Conservation (phyloP, 306 rosid species). For the Quercus wislizeni region DNA sequence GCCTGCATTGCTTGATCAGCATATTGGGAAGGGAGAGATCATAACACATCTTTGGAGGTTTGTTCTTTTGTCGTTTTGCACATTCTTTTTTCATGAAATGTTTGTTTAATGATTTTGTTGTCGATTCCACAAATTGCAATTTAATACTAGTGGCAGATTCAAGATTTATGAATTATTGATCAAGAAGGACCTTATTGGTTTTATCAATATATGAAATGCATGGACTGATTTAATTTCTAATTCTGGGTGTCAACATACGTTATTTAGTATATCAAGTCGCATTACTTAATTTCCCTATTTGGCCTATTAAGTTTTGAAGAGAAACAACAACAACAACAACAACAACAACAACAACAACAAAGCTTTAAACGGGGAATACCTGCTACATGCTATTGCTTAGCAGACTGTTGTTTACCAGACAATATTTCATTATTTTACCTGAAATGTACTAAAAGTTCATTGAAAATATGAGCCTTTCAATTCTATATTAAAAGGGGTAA, state of each 20-base stretch:
- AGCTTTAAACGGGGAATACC: too few relatives aligned
- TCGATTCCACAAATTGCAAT: background rate
- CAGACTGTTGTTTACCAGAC: background rate
- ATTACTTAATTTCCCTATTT: too few relatives aligned
- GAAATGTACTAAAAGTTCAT: background rate
- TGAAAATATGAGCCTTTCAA: background rate
- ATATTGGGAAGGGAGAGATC: constrained; percentile 79
- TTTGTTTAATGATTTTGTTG: constrained; percentile 7
- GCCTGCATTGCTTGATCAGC: constrained; percentile 76
- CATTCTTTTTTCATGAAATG: background rate
- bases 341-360: too few relatives aligned
- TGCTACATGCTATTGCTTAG: too few relatives aligned
- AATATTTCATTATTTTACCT: background rate
- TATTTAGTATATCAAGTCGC: background rate
- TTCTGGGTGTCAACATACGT: background rate
- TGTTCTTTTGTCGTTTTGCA: constrained; percentile 19
- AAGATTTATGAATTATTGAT: background rate
- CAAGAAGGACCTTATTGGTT: background rate
- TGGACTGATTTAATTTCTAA: background rate
- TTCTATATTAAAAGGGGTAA: background rate
- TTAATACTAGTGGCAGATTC: background rate
- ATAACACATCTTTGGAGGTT: constrained; percentile 85
- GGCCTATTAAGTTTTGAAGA: too few relatives aligned
- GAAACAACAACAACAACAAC: too few relatives aligned
- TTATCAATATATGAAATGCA: background rate